Evolutionary conservation across 164 flowering plant genomes (phyloP).

Genomic region (Magnolia sinica): DNA sequence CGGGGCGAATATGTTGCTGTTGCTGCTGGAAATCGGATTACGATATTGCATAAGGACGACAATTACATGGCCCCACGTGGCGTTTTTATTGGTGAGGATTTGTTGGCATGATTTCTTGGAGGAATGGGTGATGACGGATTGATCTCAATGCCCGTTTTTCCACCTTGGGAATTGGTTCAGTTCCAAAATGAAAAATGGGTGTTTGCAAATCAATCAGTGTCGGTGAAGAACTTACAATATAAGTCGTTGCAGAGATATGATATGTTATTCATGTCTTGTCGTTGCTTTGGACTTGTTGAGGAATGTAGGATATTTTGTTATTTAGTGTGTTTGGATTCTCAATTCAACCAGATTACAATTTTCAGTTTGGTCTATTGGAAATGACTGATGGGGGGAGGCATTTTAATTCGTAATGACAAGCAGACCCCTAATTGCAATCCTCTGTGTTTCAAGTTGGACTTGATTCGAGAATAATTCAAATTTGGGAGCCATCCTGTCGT

Average conservation of each 20-base stretch:
- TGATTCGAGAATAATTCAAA: background rate
- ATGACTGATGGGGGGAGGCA: background rate
- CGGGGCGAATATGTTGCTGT: constrained; percentile 78
- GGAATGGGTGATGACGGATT: background rate
- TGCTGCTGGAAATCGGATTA: constrained; percentile 69
- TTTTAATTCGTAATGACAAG: background rate
- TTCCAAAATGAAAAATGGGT: too few species aligned
- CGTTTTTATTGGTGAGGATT: constrained; percentile 53
- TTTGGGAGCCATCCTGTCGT: background rate
- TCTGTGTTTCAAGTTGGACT: background rate
- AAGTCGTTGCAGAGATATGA: too few species aligned
- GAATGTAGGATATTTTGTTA: background rate
- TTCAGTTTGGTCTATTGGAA: background rate
- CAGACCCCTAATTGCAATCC: background rate
- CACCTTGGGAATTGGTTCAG: too few species aligned
- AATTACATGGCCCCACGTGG: constrained; percentile 76
- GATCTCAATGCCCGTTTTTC: too few species aligned
- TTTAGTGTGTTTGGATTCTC: background rate
- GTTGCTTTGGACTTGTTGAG: background rate
- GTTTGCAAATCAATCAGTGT: too few species aligned
- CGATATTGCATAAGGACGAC: constrained; percentile 64
- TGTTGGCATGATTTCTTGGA: background rate
- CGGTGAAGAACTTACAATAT: too few species aligned
- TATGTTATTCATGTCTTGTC: too few species aligned
- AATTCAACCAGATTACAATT: background rate